Evolutionary conservation across 1,284 basidiomycete genomes (phyloP).

Genomic region (Pulveroboletus sp.): DNA sequence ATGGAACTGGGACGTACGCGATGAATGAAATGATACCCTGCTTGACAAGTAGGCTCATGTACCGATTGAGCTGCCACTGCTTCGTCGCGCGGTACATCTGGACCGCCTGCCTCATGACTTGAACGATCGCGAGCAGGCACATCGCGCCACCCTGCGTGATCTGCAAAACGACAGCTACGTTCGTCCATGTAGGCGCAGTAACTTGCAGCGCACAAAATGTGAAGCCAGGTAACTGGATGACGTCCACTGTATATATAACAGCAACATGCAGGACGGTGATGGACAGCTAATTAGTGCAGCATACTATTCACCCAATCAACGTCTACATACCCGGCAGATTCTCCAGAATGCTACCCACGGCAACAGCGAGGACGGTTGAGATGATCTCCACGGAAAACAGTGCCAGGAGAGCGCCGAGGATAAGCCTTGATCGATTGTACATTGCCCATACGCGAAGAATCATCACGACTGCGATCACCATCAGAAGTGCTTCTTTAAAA

Average conservation of each 20-base stretch:
- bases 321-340: not conserved
- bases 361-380: not conserved
- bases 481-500: not conserved
- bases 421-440: conserved; percentile 7
- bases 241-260: no score
- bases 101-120: not conserved
- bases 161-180: not conserved
- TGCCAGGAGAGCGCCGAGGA: not conserved
- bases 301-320: not conserved
- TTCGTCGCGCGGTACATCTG: not conserved
- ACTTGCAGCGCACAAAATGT: not conserved
- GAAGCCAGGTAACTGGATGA: not conserved
- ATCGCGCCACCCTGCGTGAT: not conserved
- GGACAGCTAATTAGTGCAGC: not conserved
- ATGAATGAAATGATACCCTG: conserved; percentile 13
- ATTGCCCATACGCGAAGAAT: conserved; percentile 15
- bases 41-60: not conserved
- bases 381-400: not conserved
- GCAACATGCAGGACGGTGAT: no score
- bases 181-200: not conserved
- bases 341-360: not conserved
- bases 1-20: conserved; percentile 3
- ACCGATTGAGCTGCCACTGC: conserved; percentile 2
- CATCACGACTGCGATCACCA: conserved; percentile 8
- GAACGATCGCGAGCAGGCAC: not conserved